phyloP scores from a whole-genome alignment of 495 filamentous ascomycete species.

The Penicillium coffeae region DNA sequence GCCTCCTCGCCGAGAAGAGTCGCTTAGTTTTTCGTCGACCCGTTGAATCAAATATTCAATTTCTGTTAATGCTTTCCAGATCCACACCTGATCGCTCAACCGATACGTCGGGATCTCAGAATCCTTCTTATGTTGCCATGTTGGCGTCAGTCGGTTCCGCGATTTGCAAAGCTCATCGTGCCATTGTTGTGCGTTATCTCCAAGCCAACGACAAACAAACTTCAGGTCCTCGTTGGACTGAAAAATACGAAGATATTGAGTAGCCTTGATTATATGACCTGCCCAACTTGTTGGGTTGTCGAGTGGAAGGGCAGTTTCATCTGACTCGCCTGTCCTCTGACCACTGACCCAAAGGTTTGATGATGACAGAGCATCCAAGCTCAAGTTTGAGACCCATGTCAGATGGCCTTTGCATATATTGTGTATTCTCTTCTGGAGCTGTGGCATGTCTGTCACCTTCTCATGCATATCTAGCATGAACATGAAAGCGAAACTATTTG shows the following conservation, averaged over 20 bases:
- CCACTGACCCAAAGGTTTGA: background rate
- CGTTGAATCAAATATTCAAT: background rate
- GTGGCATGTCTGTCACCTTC: background rate
- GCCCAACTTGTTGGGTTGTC: background rate
- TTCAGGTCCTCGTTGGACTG: background rate
- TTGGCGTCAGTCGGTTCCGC: background rate
- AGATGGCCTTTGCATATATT: background rate
- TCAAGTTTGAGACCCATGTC: background rate
- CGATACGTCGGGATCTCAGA: background rate
- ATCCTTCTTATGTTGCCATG: background rate
- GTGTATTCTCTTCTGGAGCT: background rate
- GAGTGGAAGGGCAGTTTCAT: background rate
- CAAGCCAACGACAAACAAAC: background rate
- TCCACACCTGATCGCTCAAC: background rate
- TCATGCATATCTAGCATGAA: conserved; percentile 1
- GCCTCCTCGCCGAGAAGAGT: too few species aligned
- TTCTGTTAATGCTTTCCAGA: background rate
- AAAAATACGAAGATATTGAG: background rate
- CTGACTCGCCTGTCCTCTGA: background rate
- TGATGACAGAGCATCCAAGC: background rate
- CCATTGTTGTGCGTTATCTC: background rate
- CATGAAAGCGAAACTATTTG: background rate
- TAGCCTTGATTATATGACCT: background rate
- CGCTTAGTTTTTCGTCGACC: background rate
- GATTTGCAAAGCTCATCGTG: background rate